Conservation (phyloP, 805 yeast genomes). For the Candida chauliodis region DNA sequence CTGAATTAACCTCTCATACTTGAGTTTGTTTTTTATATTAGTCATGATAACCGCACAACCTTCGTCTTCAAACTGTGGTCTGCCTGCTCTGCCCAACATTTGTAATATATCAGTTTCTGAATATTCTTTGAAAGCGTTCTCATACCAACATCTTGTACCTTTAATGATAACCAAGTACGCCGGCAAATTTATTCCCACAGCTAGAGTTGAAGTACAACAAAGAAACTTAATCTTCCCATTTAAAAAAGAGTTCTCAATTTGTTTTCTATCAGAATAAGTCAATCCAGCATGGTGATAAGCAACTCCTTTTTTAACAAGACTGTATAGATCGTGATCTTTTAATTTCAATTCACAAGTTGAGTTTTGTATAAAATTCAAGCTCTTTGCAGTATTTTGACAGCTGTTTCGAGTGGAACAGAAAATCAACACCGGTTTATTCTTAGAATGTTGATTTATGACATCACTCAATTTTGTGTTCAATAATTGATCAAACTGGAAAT, state of each 20-base stretch:
- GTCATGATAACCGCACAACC: conserved; percentile 53
- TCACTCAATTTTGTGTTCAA: conserved; percentile 41
- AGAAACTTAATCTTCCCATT: conserved; percentile 40
- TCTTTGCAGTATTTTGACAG: conserved; percentile 43
- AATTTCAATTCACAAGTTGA: conserved; percentile 6
- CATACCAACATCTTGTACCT: conserved; percentile 58
- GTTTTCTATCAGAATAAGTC: conserved; percentile 40
- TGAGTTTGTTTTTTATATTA: conserved; percentile 22
- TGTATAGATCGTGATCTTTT: conserved; percentile 25
- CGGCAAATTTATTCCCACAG: conserved; percentile 60
- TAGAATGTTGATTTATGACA: conserved; percentile 35
- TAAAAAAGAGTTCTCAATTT: conserved; percentile 44
- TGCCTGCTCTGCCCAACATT: conserved; percentile 66
- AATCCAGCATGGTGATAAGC: conserved; percentile 62
- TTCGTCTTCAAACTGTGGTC: conserved; percentile 53
- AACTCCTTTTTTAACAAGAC: conserved; percentile 31
- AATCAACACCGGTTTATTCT: conserved; percentile 42
- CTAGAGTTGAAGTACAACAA: conserved; percentile 58
- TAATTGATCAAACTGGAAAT: conserved; percentile 45
- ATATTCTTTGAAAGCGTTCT: conserved; percentile 49
- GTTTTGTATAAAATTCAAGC: conserved; percentile 14
- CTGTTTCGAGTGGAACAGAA: conserved; percentile 55
- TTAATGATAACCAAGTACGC: conserved; percentile 59
- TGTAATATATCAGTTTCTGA: conserved; percentile 54
- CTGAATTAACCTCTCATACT: conserved; percentile 39